Percentiles rank a stretch among this genome's conserved stretches.
Evolutionary conservation across 768 basidiomycete species (phyloP).

Genomic region (Tylopilus sp.): DNA sequence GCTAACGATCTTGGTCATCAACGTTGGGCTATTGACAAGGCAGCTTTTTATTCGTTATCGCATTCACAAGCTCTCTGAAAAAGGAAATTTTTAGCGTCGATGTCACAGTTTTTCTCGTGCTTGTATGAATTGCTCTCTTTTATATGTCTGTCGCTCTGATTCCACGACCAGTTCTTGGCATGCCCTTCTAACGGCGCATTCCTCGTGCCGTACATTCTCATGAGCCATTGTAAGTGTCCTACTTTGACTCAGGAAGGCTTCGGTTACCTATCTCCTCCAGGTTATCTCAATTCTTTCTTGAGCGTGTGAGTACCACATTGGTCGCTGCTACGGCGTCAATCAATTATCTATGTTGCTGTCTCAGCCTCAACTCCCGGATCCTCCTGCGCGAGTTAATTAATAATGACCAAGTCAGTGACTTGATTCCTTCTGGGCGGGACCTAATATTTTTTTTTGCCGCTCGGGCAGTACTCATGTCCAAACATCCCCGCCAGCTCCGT

Average conservation of each 20-base stretch:
- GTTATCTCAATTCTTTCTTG: slow-evolving; percentile 37
- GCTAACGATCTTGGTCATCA: slow-evolving; percentile 32
- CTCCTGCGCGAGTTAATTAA: slow-evolving; percentile 27
- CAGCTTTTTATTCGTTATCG: slow-evolving; percentile 1
- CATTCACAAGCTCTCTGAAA: not conserved
- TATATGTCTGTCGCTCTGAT: slow-evolving; percentile 1
- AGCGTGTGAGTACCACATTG: slow-evolving; percentile 28
- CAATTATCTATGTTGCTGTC: not conserved
- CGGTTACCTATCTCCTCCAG: slow-evolving; percentile 10
- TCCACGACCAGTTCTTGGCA: slow-evolving; percentile 27
- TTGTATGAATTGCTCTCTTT: slow-evolving; percentile 10
- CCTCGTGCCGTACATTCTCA: slow-evolving; percentile 36
- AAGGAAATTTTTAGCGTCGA: slow-evolving; percentile 21
- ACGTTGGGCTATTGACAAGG: slow-evolving; percentile 36
- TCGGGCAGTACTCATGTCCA: slow-evolving; percentile 21
- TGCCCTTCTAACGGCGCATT: slow-evolving; percentile 35
- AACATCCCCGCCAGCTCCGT: slow-evolving; percentile 23
- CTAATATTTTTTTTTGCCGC: not conserved
- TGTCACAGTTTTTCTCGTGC: slow-evolving; percentile 25
- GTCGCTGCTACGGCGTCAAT: no score
- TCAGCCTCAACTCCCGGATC: slow-evolving; percentile 28
- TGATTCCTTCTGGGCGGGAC: not conserved
- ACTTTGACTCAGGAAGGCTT: not conserved
- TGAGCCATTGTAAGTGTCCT: slow-evolving; percentile 33
- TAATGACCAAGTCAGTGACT: slow-evolving; percentile 22